Percentiles rank a stretch among this genome's conserved stretches.
Conservation (phyloP, 441 rosid species). For the Populus hybrid region DNA sequence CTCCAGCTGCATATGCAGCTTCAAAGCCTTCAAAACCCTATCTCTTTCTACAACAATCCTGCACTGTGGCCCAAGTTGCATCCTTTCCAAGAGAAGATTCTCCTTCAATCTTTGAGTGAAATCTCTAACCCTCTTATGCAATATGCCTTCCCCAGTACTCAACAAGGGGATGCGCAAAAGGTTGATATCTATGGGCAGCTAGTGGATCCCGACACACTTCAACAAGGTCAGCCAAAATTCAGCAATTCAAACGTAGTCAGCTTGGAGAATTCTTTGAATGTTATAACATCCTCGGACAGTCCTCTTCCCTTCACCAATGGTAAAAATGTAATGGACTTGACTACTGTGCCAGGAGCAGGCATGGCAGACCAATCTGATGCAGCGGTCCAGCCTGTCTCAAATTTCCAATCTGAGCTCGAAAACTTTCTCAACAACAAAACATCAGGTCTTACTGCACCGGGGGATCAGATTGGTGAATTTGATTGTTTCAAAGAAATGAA, state of each 20-base stretch:
- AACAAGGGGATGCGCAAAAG: conserved; percentile 16
- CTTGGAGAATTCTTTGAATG: conserved; percentile 24
- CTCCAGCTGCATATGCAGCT: conserved; percentile 95
- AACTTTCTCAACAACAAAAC: conserved; percentile 24
- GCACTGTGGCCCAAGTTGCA: conserved; percentile 80
- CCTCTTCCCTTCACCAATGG: conserved; percentile 10
- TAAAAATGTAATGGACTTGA: conserved; percentile 14
- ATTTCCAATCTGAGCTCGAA: conserved; percentile 42
- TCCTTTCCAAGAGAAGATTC: conserved; percentile 47
- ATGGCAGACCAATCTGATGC: conserved; percentile 19
- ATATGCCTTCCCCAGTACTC: conserved; percentile 25
- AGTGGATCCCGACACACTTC: conserved; percentile 14
- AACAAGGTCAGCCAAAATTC: conserved; percentile 23
- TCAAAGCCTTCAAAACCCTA: conserved; percentile 64
- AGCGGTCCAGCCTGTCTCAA: conserved; percentile 16
- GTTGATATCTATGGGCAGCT: conserved; percentile 21
- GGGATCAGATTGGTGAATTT: conserved; percentile 40
- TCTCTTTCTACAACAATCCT: conserved; percentile 62
- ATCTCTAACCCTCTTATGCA: conserved; percentile 29
- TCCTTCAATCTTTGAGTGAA: conserved; percentile 36
- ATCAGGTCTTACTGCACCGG: conserved; percentile 20
- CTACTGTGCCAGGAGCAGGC: not conserved
- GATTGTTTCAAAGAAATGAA: conserved; percentile 50
- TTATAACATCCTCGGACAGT: conserved; percentile 16
- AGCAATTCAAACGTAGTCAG: conserved; percentile 20